Percentiles rank a stretch among this genome's conserved stretches.
These are phyloP conservation scores for Geosiphon pyriformis DNA, from an alignment of 192 early-diverging fungal species.

Conservation along the genomic window DNA sequence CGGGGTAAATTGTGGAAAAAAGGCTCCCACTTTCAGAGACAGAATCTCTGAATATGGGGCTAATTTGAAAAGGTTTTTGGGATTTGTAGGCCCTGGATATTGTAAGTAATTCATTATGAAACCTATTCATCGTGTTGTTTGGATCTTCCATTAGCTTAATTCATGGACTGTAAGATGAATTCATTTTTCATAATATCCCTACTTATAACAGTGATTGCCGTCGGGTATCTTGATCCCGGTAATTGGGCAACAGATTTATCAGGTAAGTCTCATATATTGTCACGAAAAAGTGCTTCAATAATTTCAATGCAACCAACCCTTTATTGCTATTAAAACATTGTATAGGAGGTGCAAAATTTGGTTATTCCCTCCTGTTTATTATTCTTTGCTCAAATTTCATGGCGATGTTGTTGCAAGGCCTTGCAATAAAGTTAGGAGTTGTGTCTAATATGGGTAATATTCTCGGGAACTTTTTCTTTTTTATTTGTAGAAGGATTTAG, in stretches of 20 bases:
- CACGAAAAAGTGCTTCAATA: no score
- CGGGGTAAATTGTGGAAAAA: no score
- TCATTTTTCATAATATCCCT: not conserved
- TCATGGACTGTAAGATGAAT: no score
- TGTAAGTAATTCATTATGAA: constrained; percentile 28
- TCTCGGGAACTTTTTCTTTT: no score
- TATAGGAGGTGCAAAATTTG: constrained; percentile 67
- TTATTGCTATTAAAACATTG: no score
- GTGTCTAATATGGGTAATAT: constrained; percentile 56
- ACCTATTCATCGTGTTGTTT: no score
- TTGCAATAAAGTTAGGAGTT: constrained; percentile 72
- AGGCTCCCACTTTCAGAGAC: no score
- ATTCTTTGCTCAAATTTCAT: constrained; percentile 70
- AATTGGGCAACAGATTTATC: constrained; percentile 82
- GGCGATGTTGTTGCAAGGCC: constrained; percentile 70
- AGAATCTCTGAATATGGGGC: not conserved
- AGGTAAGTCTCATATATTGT: constrained; percentile 32
- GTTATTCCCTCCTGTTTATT: constrained; percentile 68
- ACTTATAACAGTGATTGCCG: constrained; percentile 49
- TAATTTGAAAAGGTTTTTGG: constrained; percentile 34
- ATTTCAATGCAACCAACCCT: no score
- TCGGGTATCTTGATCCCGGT: constrained; percentile 76
- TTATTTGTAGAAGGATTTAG: no score
- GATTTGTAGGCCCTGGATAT: constrained; percentile 43
- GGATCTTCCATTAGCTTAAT: not conserved